Base-by-base conservation (phyloP, 495 filamentous ascomycete species). In the Pyrenopolyporus hunteri region DNA sequence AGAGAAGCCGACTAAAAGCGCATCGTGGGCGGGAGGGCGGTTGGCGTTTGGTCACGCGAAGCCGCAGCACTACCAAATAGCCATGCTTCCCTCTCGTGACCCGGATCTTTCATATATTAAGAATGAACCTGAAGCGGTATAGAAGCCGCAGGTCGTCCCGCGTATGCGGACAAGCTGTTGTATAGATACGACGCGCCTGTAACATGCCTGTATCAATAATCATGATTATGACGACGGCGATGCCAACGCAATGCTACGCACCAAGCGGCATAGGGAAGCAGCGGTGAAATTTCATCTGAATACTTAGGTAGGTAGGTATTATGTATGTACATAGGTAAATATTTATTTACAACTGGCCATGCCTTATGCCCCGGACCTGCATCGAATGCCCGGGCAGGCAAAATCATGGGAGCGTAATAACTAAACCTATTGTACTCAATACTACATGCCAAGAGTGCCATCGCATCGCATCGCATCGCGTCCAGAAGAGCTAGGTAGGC, bases 211-310 rank as follows among this genome's bases (percentile, higher is more conserved):
- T 5, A 11, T 19, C 22, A 11, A 17, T 28, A 36, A 28, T 40
- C 22, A 40, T 47, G 23, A 33, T 20, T 17, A 42, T 52, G 39
- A 33, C 29, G 17, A 23, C n/a, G 17, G 47, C 20, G 9, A 35
- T 26, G 13, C 16, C 7, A 20, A 57, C 17, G 23, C 37, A 39
- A 63, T 52, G 45, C 23, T 57, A 57, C 37, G 51, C 20, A 45
- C 20, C 33, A 19, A n/a, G 37, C 20, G 6, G 17, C 39, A 31
- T 52, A 14, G 52, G 19, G 59, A 63, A 63, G 46, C 59, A 25
- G 59, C 59, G 59, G 59, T 63, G 59, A 63, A 52, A 53, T 47
- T 57, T 45, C 11, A 44, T 10, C 26, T n/a, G 29, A 43, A 52
- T 37, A 36, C 29, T n/a, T n/a, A n/a, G n/a, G n/a, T n/a, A n/a